Evolutionary conservation across 2,329 filamentous ascomycete genomes (phyloP).

Genomic region (Clonostachys chloroleuca): DNA sequence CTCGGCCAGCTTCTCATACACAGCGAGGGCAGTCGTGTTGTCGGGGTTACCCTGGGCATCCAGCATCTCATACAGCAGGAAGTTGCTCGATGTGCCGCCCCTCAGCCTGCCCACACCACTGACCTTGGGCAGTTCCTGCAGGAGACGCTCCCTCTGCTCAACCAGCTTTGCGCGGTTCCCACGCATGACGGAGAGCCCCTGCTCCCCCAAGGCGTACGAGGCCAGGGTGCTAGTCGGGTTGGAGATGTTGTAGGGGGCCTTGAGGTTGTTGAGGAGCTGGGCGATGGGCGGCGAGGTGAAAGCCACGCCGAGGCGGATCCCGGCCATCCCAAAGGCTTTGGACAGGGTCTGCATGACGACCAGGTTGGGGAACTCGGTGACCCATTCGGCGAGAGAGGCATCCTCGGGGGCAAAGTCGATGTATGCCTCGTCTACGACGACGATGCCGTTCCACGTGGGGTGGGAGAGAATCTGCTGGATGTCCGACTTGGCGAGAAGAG

Average conservation of each 20-base stretch:
- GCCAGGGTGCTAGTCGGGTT: constrained; percentile 83
- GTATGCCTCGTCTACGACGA: constrained; percentile 94
- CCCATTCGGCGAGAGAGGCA: constrained; percentile 85
- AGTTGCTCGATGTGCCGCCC: constrained; percentile 81
- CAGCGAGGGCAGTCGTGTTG: constrained; percentile 71
- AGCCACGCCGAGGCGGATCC: constrained; percentile 83
- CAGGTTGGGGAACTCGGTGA: constrained; percentile 87
- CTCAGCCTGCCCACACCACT: constrained; percentile 75
- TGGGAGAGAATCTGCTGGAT: constrained; percentile 73
- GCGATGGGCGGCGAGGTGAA: constrained; percentile 77
- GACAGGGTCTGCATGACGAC: constrained; percentile 98
- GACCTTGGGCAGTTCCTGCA: constrained; percentile 69
- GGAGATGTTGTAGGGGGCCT: constrained; percentile 94
- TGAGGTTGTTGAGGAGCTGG: constrained; percentile 79
- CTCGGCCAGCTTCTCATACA: constrained; percentile 84
- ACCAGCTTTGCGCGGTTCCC: constrained; percentile 66
- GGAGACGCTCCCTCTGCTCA: constrained; percentile 70
- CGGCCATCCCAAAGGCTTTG: constrained; percentile 94
- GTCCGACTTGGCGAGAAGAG: constrained; percentile 70
- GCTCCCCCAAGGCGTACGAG: constrained; percentile 60
- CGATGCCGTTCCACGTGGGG: constrained; percentile 90
- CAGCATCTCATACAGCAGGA: constrained; percentile 85
- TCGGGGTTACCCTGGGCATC: constrained; percentile 69
- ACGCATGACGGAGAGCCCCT: constrained; percentile 71
- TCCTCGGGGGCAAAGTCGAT: constrained; percentile 80